A percentile compares a stretch with the other conserved stretches of the same genome.
Evolutionary conservation across 2,329 filamentous ascomycete species (phyloP).

Genomic region (Hymenotorrendiella dingleyae): DNA sequence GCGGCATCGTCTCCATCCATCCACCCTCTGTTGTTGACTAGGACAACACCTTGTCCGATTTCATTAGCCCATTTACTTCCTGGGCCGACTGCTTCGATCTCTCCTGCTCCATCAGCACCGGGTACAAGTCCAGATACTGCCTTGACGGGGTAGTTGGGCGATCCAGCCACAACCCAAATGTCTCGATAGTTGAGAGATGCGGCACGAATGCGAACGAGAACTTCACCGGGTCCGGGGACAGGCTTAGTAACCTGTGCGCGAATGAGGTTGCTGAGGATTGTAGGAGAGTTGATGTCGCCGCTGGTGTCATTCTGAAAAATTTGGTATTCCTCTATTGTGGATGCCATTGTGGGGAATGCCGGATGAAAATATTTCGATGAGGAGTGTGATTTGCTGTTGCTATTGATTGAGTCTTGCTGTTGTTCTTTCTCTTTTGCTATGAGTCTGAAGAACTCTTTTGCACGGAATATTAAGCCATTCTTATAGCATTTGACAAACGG

Average conservation of each 20-base stretch:
- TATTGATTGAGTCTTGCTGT: too few species aligned
- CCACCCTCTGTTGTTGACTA: slow-evolving; percentile 53
- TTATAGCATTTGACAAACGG: too few species aligned
- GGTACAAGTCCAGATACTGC: slow-evolving; percentile 38
- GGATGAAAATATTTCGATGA: too few species aligned
- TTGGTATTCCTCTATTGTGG: slow-evolving; percentile 8
- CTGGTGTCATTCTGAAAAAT: slow-evolving; percentile 6
- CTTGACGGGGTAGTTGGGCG: slow-evolving; percentile 10
- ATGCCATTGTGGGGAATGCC: not conserved
- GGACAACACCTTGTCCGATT: slow-evolving; percentile 59
- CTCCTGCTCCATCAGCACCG: slow-evolving; percentile 64
- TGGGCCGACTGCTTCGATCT: slow-evolving; percentile 44
- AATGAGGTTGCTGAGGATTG: slow-evolving; percentile 5
- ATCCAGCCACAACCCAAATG: slow-evolving; percentile 10
- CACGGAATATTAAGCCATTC: too few species aligned
- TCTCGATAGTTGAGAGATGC: slow-evolving; percentile 18
- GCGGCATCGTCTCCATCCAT: slow-evolving; percentile 10
- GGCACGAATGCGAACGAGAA: slow-evolving; percentile 16
- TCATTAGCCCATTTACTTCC: slow-evolving; percentile 38
- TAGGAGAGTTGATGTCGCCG: slow-evolving; percentile 5
- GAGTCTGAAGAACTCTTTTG: too few species aligned
- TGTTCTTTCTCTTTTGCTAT: too few species aligned
- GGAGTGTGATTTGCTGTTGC: too few species aligned
- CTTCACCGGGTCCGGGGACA: slow-evolving; percentile 5
- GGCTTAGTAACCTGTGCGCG: not conserved